Percentiles rank a stretch among this genome's conserved stretches.
These are phyloP conservation scores for Polytrichum formosum DNA, from an alignment of 225 moss, liverwort and hornwort species.

Conservation along the genomic window DNA sequence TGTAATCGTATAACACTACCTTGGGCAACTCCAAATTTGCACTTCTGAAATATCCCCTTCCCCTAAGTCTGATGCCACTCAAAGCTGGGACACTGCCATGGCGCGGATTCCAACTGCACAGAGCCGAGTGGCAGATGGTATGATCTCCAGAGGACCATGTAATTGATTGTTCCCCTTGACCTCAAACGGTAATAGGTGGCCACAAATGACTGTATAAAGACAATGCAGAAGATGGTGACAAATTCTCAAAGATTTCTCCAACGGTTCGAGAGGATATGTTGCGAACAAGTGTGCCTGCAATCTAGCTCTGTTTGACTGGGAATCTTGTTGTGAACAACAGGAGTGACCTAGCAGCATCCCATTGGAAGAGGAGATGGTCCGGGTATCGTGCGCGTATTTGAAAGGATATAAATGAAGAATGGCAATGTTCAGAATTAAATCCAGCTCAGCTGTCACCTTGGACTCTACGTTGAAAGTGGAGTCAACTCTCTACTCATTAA, in stretches of 20 bases:
- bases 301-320: not conserved
- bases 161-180: too few species aligned
- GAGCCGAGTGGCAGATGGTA: too few species aligned
- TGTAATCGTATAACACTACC: too few species aligned
- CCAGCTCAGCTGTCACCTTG: constrained; percentile 13
- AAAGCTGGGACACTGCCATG: too few species aligned
- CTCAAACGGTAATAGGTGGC: too few species aligned
- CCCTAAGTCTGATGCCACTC: too few species aligned
- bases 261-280: constrained; percentile 6
- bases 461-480: not conserved
- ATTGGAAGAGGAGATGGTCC: not conserved
- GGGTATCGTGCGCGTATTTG: not conserved
- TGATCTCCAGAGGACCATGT: too few species aligned
- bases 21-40: too few species aligned
- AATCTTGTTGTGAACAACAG: not conserved
- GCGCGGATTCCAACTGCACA: too few species aligned
- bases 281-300: not conserved
- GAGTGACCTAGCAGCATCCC: too few species aligned
- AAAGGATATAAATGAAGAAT: constrained; percentile 9
- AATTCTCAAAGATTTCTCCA: not conserved
- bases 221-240: not conserved
- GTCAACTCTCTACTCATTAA: constrained; percentile 1
- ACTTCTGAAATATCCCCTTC: too few species aligned
- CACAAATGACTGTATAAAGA: too few species aligned
- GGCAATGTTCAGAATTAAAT: not conserved